Conservation (phyloP, 2,329 filamentous ascomycete species). For the Fusarium poae region DNA sequence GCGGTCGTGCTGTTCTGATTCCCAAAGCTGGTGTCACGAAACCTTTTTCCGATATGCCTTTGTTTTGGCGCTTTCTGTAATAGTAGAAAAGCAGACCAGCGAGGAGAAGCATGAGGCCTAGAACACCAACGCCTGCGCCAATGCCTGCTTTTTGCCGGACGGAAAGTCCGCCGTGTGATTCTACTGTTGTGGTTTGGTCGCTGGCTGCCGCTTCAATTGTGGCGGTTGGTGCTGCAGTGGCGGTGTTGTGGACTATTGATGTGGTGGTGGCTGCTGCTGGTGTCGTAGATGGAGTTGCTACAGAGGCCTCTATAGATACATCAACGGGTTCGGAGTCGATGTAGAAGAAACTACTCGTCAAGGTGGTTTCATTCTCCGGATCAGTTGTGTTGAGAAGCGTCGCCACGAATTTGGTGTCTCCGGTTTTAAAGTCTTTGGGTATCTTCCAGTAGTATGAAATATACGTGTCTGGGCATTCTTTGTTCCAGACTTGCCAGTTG, state of each 20-base stretch:
- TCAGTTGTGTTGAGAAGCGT: background rate
- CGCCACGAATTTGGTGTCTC: slow-evolving; percentile 2
- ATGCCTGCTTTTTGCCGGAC: background rate
- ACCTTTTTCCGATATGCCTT: background rate
- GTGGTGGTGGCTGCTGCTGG: background rate
- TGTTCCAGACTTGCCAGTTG: background rate
- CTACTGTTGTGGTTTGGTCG: background rate
- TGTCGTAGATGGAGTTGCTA: background rate
- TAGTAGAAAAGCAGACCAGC: background rate
- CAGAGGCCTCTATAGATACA: background rate
- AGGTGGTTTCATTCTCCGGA: background rate
- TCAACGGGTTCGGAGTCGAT: background rate
- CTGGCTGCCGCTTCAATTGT: background rate
- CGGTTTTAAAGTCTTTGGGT: background rate
- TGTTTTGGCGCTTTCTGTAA: slow-evolving; percentile 1
- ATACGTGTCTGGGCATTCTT: slow-evolving; percentile 3
- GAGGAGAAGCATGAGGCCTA: background rate
- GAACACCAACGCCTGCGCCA: background rate
- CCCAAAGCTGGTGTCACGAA: background rate
- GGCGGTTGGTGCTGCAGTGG: background rate
- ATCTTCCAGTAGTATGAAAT: slow-evolving; percentile 10
- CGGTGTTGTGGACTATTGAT: background rate
- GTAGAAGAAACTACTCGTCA: slow-evolving; percentile 9
- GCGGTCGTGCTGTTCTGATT: background rate
- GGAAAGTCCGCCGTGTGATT: background rate